phyloP scores from a whole-genome alignment of 768 basidiomycete genomes.

The Trametes villosa region DNA sequence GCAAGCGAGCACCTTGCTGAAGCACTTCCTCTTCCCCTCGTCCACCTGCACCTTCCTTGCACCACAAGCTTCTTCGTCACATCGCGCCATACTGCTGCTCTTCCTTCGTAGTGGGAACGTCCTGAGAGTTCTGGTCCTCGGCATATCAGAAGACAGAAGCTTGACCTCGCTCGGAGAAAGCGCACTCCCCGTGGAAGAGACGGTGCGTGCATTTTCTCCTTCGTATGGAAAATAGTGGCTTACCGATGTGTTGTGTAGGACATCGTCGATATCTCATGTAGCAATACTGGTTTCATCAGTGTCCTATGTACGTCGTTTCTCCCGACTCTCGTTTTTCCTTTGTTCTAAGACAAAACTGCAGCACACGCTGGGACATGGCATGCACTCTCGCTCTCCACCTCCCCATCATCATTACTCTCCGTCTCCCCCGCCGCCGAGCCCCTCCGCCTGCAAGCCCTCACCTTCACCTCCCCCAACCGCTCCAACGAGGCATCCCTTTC shows the following conservation, averaged over 20 bases:
- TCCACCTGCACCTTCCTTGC: constrained; percentile 27
- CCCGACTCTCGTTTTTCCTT: neutral
- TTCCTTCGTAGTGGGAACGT: constrained; percentile 13
- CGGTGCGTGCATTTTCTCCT: constrained; percentile 3
- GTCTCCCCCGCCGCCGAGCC: constrained; percentile 23
- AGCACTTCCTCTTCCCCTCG: constrained; percentile 34
- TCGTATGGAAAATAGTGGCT: neutral
- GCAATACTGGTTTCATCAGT: constrained; percentile 35
- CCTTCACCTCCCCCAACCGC: constrained; percentile 26
- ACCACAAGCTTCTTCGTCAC: constrained; percentile 1
- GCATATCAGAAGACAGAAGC: constrained; percentile 13
- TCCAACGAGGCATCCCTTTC: constrained; percentile 29
- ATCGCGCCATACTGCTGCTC: constrained; percentile 21
- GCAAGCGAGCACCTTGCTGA: constrained; percentile 20
- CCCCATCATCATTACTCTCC: constrained; percentile 13
- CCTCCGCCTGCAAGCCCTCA: constrained; percentile 25
- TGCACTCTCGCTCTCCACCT: constrained; percentile 11
- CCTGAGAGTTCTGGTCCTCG: constrained; percentile 9
- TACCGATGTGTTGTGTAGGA: constrained; percentile 21
- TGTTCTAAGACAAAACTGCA: constrained; percentile 2
- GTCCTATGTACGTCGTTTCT: constrained; percentile 33
- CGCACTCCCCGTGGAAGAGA: constrained; percentile 16
- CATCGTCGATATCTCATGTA: constrained; percentile 36
- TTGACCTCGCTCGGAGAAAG: constrained; percentile 15
- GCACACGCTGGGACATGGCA: constrained; percentile 29